Evolutionary conservation across 1,284 basidiomycete species (phyloP).

Genomic region (Serendipita sp.): DNA sequence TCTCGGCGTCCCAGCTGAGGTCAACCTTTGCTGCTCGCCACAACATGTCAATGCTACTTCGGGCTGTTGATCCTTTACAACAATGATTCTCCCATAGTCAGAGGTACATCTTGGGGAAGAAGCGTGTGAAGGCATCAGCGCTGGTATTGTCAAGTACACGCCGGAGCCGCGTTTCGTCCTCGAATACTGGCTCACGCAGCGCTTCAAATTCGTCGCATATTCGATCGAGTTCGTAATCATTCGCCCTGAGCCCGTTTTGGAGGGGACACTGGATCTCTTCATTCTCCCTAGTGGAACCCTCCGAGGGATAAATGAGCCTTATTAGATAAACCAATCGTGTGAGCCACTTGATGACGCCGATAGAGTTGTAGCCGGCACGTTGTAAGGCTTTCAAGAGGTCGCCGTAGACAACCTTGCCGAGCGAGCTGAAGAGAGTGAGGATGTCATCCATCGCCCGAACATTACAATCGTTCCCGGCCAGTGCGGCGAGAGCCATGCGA

Average conservation of each 20-base stretch:
- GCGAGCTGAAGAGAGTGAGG: background rate
- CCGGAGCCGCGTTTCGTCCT: background rate
- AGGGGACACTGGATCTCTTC: background rate
- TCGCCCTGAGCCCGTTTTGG: background rate
- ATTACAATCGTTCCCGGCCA: background rate
- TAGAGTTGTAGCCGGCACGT: background rate
- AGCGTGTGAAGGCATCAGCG: background rate
- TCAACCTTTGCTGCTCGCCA: background rate
- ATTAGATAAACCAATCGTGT: background rate
- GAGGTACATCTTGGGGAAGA: background rate
- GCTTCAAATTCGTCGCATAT: background rate
- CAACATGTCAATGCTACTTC: background rate
- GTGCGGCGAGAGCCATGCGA: background rate
- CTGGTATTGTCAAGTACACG: background rate
- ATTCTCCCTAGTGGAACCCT: background rate
- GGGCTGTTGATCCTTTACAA: background rate
- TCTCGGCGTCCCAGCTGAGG: background rate
- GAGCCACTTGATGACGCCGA: background rate
- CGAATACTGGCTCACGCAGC: background rate
- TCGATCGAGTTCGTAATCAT: background rate
- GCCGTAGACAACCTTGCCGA: background rate
- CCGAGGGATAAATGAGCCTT: background rate
- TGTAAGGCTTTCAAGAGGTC: background rate
- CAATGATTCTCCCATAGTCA: background rate
- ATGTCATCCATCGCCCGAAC: background rate